Evolutionary conservation across 495 filamentous ascomycete genomes (phyloP).

Genomic region (Penicillium soppii): DNA sequence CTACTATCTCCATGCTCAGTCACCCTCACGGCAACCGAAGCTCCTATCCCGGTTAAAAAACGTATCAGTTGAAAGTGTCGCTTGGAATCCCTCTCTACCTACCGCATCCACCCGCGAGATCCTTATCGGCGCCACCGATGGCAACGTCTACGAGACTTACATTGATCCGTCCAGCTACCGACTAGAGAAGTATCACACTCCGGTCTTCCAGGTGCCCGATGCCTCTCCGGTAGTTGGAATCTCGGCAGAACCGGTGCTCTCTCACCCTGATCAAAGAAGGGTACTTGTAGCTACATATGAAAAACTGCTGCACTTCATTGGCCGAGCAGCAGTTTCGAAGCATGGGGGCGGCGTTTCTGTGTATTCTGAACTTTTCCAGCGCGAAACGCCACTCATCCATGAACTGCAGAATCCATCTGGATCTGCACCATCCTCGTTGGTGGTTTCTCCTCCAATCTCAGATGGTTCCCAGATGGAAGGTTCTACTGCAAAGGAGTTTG

Average conservation of each 20-base stretch:
- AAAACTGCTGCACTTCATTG: conserved; percentile 73
- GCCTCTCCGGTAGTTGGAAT: conserved; percentile 75
- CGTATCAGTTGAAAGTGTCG: conserved; percentile 81
- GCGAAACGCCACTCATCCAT: conserved; percentile 71
- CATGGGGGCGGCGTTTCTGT: conserved; percentile 79
- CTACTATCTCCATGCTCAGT: conserved; percentile 96
- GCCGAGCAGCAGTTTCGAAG: conserved; percentile 59
- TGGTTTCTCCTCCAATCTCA: conserved; percentile 70
- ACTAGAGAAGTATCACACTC: conserved; percentile 86
- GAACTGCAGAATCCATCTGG: conserved; percentile 58
- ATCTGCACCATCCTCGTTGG: conserved; percentile 61
- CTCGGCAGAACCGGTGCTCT: conserved; percentile 70
- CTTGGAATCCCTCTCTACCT: conserved; percentile 96
- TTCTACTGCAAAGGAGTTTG: conserved; percentile 69
- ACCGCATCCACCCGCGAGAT: conserved; percentile 95
- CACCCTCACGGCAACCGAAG: conserved; percentile 68
- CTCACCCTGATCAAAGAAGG: conserved; percentile 65
- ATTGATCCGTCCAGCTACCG: conserved; percentile 89
- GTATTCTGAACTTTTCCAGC: conserved; percentile 84
- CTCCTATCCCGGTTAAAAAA: conserved; percentile 79
- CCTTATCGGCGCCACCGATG: conserved; percentile 86
- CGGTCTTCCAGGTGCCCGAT: conserved; percentile 74
- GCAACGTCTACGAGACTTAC: conserved; percentile 92
- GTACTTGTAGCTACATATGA: conserved; percentile 75
- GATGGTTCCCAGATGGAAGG: conserved; percentile 47